Base-by-base conservation (phyloP, 139 green algal species). In the Diplosphaera chodatii region DNA sequence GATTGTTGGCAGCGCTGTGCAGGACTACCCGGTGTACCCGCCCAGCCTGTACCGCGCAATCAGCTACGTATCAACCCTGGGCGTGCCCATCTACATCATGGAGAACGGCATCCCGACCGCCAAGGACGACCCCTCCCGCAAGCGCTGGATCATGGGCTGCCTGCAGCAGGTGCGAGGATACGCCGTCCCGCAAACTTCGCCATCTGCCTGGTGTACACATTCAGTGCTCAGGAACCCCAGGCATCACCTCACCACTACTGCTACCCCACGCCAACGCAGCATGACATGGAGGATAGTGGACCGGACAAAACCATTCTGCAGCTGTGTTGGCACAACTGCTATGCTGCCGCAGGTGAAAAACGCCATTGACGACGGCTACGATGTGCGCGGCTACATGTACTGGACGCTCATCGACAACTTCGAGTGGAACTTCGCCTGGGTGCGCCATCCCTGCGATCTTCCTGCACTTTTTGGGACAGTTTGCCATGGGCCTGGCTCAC, bases 31-130 rank as follows among this genome's bases (percentile, higher is more conserved):
- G 32, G 66, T 71, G 37, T 75, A 79, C 41, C 74, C 74, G 10
- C 74, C 68, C 34, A 68, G 37, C 32, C 33, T 79, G n/a, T 79
- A 79, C 68, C 30, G 66, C 30, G 56, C 74, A 2, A 41, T 74
- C 59, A 63, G 28, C 41, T 79, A 75, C 30, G 68, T n/a, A 32
- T 66, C 32, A 6, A 55, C 37, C n/a, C 72, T 92, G 64, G 77
- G 78, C 25, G 82, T 94, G 21, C 90, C 89, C 41, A 86, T 96
- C 40, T 96, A 94, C 78, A 92, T 96, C 74, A 91, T 84, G 1
- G 89, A 96, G 77, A 93, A 86, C 0, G 89, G 89, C 56, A 84
- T 89, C 70, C 83, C 90, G 3, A 82, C 90, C 64, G 10, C 27
- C 0, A 32, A 66, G 10, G 55, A 72, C 13, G 74, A 78, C 22